Evolutionary conservation across 2,329 filamentous ascomycete species (phyloP).

Genomic region (Ophiostoma ulmi): DNA sequence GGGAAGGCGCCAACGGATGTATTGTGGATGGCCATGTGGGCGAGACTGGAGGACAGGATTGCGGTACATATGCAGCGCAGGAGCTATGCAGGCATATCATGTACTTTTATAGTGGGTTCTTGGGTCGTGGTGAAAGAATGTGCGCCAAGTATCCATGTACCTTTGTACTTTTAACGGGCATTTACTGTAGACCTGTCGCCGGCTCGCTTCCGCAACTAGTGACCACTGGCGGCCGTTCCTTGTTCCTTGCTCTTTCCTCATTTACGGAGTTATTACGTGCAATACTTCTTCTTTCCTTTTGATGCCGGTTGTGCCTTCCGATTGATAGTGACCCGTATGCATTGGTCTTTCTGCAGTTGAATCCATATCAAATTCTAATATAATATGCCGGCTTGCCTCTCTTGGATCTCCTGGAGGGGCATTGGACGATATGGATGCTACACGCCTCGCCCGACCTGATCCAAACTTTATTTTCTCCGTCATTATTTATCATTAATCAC

Average conservation of each 20-base stretch:
- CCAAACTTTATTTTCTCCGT: neutral
- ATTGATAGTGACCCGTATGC: neutral
- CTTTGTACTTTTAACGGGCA: neutral
- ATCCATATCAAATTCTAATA: neutral
- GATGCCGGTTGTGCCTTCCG: neutral
- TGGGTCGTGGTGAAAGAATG: neutral
- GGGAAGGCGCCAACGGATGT: conserved; percentile 23
- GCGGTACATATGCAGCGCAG: neutral
- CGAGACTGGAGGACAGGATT: neutral
- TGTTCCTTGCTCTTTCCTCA: neutral
- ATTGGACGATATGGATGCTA: neutral
- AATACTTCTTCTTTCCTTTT: neutral
- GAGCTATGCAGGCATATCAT: neutral
- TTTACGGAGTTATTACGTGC: too few relatives aligned
- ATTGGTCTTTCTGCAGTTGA: neutral
- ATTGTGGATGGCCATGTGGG: conserved; percentile 17
- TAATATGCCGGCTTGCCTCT: neutral
- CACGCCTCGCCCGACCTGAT: neutral
- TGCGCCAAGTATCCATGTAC: conserved; percentile 3
- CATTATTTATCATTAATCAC: neutral
- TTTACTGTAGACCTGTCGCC: neutral
- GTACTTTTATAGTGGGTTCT: neutral
- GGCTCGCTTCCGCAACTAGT: conserved; percentile 6
- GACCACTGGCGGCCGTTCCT: neutral
- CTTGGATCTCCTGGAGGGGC: neutral